Conservation (phyloP, 169 alveolate species). For the Toxoplasma gondii region DNA sequence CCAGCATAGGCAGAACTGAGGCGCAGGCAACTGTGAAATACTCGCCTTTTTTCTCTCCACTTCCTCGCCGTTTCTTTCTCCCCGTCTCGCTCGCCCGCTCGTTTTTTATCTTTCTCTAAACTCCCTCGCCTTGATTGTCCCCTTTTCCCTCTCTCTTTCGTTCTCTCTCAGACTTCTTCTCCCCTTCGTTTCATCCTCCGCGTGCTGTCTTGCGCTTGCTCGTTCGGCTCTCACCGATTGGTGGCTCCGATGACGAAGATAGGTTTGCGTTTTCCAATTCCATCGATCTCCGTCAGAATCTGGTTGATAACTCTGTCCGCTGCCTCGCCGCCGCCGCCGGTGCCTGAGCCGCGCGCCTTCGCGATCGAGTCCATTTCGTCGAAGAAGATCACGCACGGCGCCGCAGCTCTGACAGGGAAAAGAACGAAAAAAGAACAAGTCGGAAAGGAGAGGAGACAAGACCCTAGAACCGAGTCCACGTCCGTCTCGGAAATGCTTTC, state of each 20-base stretch:
- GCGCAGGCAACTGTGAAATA: no score
- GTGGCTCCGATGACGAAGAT: conserved; percentile 95
- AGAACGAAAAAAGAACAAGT: neutral
- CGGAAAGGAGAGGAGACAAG: neutral
- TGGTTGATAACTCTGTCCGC: conserved; percentile 91
- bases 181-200: no score
- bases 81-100: no score
- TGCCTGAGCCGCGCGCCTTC: conserved; percentile 85
- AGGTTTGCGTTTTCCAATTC: conserved; percentile 79
- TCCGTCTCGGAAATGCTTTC: neutral
- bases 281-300: conserved; percentile 99
- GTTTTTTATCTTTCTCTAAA: no score
- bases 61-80: neutral
- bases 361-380: conserved; percentile 99
- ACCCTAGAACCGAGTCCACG: no score
- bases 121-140: no score
- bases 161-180: no score
- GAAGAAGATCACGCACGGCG: conserved; percentile 92
- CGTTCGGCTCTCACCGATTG: conserved; percentile 91
- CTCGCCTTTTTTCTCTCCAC: no score
- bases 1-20: no score
- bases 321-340: conserved; percentile 64
- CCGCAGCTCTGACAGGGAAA: conserved; percentile 79
- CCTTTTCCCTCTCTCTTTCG: no score
- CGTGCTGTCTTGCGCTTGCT: no score